Evolutionary conservation across 345 rosid species (phyloP).

Genomic region (Rhodomyrtus tomentosa): DNA sequence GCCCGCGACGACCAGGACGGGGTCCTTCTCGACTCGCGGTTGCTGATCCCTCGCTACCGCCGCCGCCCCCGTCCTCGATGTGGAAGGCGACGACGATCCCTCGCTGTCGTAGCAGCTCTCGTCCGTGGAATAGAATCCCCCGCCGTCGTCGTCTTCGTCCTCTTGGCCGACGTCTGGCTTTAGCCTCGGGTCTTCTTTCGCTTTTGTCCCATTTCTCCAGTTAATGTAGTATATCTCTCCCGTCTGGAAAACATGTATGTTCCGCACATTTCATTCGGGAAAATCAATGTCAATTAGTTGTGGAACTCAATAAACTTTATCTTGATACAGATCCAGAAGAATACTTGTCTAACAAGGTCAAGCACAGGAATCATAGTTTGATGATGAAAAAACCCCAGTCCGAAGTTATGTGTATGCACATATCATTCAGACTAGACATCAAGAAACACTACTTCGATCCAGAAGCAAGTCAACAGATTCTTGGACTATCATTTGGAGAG

Average conservation of each 20-base stretch:
- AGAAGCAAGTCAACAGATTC: background rate
- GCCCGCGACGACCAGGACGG: conserved; percentile 79
- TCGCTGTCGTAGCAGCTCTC: conserved; percentile 52
- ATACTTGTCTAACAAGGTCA: background rate
- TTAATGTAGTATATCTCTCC: conserved; percentile 80
- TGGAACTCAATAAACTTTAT: background rate
- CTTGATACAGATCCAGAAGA: background rate
- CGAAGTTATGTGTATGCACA: background rate
- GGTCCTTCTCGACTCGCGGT: conserved; percentile 16
- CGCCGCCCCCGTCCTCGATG: conserved; percentile 1
- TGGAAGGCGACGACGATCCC: conserved; percentile 54
- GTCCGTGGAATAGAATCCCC: conserved; percentile 30
- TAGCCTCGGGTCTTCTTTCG: conserved; percentile 53
- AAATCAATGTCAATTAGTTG: background rate
- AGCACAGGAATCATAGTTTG: background rate
- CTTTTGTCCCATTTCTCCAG: conserved; percentile 67
- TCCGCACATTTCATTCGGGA: background rate
- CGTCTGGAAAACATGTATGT: conserved; percentile 28
- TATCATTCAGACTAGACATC: background rate
- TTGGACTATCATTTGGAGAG: background rate
- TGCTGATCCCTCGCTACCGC: conserved; percentile 9
- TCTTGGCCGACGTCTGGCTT: conserved; percentile 5
- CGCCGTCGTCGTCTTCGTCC: conserved; percentile 19
- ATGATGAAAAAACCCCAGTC: background rate
- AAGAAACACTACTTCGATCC: background rate